These are phyloP conservation scores for Tylopilus sp. DNA, from an alignment of 1,284 basidiomycete genomes.

Conservation along the genomic window DNA sequence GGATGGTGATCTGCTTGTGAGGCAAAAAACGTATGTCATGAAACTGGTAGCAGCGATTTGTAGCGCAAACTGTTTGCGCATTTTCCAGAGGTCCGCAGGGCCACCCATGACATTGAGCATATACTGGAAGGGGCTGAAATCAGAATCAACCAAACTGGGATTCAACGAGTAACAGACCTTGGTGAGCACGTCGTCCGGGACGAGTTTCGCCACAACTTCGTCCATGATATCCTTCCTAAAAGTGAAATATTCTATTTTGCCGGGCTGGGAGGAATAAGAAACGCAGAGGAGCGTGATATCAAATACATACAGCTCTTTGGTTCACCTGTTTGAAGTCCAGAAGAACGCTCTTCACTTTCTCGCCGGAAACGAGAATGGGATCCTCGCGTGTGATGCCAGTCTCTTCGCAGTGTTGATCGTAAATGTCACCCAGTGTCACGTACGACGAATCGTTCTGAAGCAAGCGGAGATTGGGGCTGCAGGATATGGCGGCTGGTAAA, in stretches of 20 bases:
- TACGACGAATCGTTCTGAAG: conserved; percentile 92
- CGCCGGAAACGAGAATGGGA: conserved; percentile 78
- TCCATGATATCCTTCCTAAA: conserved; percentile 89
- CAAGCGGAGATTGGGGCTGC: conserved; percentile 81
- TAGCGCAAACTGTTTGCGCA: conserved; percentile 94
- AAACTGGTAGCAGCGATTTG: conserved; percentile 90
- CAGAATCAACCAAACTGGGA: background rate
- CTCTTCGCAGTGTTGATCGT: conserved; percentile 84
- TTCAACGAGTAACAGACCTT: conserved; percentile 53
- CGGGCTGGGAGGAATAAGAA: conserved; percentile 41
- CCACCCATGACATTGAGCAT: conserved; percentile 84
- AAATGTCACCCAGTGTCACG: conserved; percentile 89
- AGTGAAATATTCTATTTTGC: conserved; percentile 66
- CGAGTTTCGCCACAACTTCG: conserved; percentile 85
- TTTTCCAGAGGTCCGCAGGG: conserved; percentile 90
- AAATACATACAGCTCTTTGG: conserved; percentile 45
- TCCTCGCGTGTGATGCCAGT: conserved; percentile 84
- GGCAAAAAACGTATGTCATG: conserved; percentile 87
- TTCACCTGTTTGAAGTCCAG: conserved; percentile 54
- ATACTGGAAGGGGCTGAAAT: conserved; percentile 54
- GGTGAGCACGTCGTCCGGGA: conserved; percentile 86
- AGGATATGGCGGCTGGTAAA: conserved; percentile 83
- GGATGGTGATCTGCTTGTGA: conserved; percentile 80
- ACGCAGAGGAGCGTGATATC: background rate
- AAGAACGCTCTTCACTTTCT: conserved; percentile 74